Evolutionary conservation across 148 eudicot genomes (phyloP).

Genomic region (Arctostaphylos glauca): DNA sequence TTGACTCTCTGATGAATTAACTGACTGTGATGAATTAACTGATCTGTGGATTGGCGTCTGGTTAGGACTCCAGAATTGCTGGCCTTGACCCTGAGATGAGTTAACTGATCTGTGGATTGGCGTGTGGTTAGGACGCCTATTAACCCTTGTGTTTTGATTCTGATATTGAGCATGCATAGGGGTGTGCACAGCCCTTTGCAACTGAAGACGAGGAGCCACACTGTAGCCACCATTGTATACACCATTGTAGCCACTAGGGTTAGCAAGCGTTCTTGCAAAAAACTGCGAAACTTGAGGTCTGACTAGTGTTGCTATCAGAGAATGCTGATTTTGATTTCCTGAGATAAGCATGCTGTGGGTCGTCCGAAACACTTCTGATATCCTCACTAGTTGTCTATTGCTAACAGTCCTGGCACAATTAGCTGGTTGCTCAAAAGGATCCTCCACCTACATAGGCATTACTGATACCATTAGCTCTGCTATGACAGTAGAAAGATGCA

Average conservation of each 20-base stretch:
- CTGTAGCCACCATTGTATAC: neutral
- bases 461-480: neutral
- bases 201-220: slow-evolving; percentile 22
- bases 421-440: slow-evolving; percentile 63
- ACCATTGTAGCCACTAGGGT: slow-evolving; percentile 7
- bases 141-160: slow-evolving; percentile 22
- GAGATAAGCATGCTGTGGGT: slow-evolving; percentile 33
- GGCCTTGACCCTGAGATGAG: slow-evolving; percentile 22
- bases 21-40: slow-evolving; percentile 16
- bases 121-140: slow-evolving; percentile 17
- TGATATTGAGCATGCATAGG: slow-evolving; percentile 18
- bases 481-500: neutral
- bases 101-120: slow-evolving; percentile 12
- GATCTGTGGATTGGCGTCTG: slow-evolving; percentile 12
- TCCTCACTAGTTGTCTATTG: slow-evolving; percentile 33
- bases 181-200: slow-evolving; percentile 9
- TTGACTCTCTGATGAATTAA: slow-evolving; percentile 20
- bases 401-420: slow-evolving; percentile 57
- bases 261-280: slow-evolving; percentile 23
- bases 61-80: slow-evolving; percentile 29
- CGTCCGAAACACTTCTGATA: slow-evolving; percentile 39
- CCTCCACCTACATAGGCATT: slow-evolving; percentile 50
- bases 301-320: slow-evolving; percentile 37
- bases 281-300: slow-evolving; percentile 31
- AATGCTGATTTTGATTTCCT: slow-evolving; percentile 29